These are phyloP conservation scores for Nannizzia gypsea DNA, from an alignment of 2,329 filamentous ascomycete genomes.

Conservation along the genomic window DNA sequence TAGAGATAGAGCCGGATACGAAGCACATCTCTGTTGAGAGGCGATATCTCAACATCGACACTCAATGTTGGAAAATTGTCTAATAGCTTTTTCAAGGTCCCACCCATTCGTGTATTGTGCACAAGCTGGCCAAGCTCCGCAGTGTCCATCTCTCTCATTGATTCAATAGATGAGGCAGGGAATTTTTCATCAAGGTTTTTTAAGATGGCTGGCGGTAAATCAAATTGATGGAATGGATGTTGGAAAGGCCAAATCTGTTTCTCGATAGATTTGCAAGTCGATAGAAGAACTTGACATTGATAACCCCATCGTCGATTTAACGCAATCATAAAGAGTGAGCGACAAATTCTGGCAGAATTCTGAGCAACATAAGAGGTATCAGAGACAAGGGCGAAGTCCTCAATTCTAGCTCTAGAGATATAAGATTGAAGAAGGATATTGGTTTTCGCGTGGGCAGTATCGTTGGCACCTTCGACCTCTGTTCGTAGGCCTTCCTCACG, in stretches of 20 bases:
- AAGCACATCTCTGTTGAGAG: slow-evolving; percentile 84
- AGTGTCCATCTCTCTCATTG: slow-evolving; percentile 82
- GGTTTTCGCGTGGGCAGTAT: slow-evolving; percentile 72
- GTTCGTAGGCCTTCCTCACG: slow-evolving; percentile 62
- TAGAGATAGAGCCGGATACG: slow-evolving; percentile 78
- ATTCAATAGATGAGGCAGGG: slow-evolving; percentile 60
- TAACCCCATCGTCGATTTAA: slow-evolving; percentile 91
- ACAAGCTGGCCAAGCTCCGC: slow-evolving; percentile 83
- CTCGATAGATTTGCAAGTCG: slow-evolving; percentile 92
- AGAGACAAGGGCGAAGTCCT: slow-evolving; percentile 87
- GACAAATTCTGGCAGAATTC: slow-evolving; percentile 85
- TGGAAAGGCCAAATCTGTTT: slow-evolving; percentile 91
- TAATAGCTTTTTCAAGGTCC: slow-evolving; percentile 65
- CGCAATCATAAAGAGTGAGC: slow-evolving; percentile 94
- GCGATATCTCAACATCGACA: slow-evolving; percentile 88
- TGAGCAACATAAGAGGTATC: slow-evolving; percentile 93
- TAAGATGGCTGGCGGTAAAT: slow-evolving; percentile 70
- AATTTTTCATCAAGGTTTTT: slow-evolving; percentile 77
- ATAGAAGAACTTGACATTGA: slow-evolving; percentile 81
- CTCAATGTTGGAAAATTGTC: slow-evolving; percentile 86
- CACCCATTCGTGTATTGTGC: slow-evolving; percentile 79
- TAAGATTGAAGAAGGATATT: slow-evolving; percentile 92
- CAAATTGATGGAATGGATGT: slow-evolving; percentile 91
- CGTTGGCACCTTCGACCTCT: slow-evolving; percentile 58
- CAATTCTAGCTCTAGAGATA: slow-evolving; percentile 74